Evolutionary conservation across 73 alveolate genomes (phyloP).

Genomic region (Breviolum minutum): DNA sequence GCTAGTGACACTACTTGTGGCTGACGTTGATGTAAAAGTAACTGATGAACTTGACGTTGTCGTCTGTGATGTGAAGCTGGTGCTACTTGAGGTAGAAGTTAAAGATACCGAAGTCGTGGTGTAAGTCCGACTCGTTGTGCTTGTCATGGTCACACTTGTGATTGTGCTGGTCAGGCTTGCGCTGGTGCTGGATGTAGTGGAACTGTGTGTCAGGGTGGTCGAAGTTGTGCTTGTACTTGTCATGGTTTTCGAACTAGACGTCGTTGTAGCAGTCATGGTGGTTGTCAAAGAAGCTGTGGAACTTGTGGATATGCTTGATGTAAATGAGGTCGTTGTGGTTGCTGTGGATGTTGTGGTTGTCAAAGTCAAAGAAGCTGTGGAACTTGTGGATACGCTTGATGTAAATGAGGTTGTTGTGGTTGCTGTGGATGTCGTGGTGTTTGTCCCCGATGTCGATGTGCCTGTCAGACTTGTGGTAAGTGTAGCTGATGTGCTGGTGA

Average conservation of each 20-base stretch:
- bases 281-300: neutral
- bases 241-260: neutral
- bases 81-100: neutral
- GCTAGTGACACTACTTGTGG: neutral
- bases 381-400: neutral
- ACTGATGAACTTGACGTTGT: neutral
- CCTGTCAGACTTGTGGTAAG: neutral
- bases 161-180: neutral
- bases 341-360: slow-evolving; percentile 1
- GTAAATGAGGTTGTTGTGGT: neutral
- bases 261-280: neutral
- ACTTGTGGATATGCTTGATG: neutral
- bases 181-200: neutral
- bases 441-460: neutral
- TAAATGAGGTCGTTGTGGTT: neutral
- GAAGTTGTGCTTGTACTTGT: neutral
- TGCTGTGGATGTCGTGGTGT: slow-evolving; percentile 15
- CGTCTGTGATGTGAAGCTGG: neutral
- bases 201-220: neutral
- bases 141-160: neutral
- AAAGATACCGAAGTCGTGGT: slow-evolving; percentile 1
- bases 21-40: neutral
- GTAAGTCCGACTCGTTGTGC: neutral
- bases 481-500: neutral
- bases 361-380: neutral